Conservation (phyloP, 2,329 filamentous ascomycete genomes). For the Didymella pinodella region DNA sequence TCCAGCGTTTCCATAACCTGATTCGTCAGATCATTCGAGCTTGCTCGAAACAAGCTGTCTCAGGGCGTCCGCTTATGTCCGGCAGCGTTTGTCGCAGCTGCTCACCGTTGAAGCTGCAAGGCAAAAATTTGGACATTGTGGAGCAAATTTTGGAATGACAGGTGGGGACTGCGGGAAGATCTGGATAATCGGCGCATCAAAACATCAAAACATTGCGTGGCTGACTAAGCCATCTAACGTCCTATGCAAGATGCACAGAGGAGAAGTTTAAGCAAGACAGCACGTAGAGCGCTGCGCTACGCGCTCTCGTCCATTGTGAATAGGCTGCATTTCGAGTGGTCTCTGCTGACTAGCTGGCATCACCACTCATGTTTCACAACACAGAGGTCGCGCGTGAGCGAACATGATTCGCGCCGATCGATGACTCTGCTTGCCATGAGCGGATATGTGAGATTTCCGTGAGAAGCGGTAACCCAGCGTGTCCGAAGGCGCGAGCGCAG, state of each 20-base stretch:
- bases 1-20: background rate
- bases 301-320: background rate
- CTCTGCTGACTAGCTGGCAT: background rate
- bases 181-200: conserved; percentile 8
- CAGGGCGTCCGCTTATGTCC: conserved; percentile 11
- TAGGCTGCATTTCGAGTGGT: background rate
- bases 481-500: conserved; percentile 26
- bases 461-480: conserved; percentile 28
- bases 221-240: background rate
- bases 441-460: conserved; percentile 15
- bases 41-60: background rate
- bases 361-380: conserved; percentile 1
- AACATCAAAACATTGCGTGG: conserved; percentile 1
- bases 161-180: conserved; percentile 24
- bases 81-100: conserved; percentile 10
- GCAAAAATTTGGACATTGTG: conserved; percentile 6
- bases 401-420: conserved; percentile 27
- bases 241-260: background rate
- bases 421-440: conserved; percentile 14
- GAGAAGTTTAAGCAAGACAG: background rate
- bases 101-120: background rate
- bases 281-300: background rate
- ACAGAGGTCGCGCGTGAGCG: conserved; percentile 9
- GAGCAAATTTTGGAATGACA: conserved; percentile 18
- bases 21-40: conserved; percentile 3